A percentile compares a stretch with the other conserved stretches of the same genome.
Evolutionary conservation across 371 early-diverging fungal genomes (phyloP).

Genomic region (Coemansia sp.): DNA sequence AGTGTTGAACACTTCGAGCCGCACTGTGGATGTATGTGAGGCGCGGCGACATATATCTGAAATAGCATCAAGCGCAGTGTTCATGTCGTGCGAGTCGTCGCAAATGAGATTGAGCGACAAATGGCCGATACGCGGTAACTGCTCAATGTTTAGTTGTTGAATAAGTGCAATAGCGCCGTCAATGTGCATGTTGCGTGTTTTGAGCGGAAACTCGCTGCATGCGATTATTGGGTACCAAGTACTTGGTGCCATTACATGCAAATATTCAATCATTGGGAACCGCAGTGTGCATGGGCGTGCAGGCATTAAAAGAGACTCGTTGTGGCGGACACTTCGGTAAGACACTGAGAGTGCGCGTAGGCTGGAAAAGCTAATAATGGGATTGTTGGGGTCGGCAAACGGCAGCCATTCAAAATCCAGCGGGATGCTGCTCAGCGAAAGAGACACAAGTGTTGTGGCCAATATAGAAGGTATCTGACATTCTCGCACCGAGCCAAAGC

Average conservation of each 20-base stretch:
- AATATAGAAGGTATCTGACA: neutral
- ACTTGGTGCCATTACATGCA: neutral
- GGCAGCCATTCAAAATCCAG: slow-evolving; percentile 1
- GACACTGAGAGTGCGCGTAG: neutral
- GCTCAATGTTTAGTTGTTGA: neutral
- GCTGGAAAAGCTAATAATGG: neutral
- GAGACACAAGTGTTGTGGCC: neutral
- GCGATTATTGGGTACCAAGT: neutral
- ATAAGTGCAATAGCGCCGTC: neutral
- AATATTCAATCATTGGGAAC: neutral
- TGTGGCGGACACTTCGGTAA: neutral
- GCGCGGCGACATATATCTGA: neutral
- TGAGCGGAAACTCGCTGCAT: neutral
- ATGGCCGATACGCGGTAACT: neutral
- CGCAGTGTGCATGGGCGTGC: neutral
- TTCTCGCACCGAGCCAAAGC: neutral
- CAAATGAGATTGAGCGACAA: neutral
- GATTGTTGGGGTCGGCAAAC: neutral
- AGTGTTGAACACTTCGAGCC: slow-evolving; percentile 1
- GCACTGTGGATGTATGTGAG: neutral
- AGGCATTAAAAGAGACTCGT: neutral
- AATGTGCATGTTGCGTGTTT: neutral
- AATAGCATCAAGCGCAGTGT: neutral
- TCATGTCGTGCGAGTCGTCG: neutral
- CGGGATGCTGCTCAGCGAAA: neutral